A percentile compares a stretch with the other conserved stretches of the same genome.
These are phyloP conservation scores for Trichophyton rubrum DNA, from an alignment of 2,329 filamentous ascomycete genomes.

Conservation along the genomic window DNA sequence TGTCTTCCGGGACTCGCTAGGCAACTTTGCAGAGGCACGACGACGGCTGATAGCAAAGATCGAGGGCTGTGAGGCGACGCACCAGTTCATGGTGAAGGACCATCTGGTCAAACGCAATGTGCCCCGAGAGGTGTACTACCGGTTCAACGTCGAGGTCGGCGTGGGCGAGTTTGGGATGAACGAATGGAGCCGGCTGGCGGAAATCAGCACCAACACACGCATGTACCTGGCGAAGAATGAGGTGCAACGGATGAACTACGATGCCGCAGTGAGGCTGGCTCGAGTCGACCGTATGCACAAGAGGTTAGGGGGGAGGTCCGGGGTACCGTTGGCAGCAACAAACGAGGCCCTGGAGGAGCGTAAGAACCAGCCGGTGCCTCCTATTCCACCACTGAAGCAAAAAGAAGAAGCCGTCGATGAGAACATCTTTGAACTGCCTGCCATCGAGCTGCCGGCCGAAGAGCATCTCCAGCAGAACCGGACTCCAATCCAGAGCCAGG, in stretches of 20 bases:
- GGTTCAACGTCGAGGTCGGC: conserved; percentile 91
- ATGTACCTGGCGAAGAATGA: conserved; percentile 63
- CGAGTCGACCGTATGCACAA: conserved; percentile 68
- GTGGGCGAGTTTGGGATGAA: conserved; percentile 98
- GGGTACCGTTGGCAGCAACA: conserved; percentile 26
- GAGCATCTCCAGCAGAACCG: conserved; percentile 28
- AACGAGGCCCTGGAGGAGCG: neutral
- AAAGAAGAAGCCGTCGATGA: conserved; percentile 17
- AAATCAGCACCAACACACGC: conserved; percentile 85
- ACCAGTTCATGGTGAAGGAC: conserved; percentile 72
- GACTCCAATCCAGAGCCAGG: conserved; percentile 11
- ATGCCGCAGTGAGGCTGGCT: conserved; percentile 66
- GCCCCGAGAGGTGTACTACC: conserved; percentile 81
- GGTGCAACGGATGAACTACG: conserved; percentile 64
- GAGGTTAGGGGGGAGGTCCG: conserved; percentile 42
- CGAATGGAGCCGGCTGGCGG: conserved; percentile 85
- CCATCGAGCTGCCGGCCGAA: conserved; percentile 49
- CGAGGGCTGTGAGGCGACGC: conserved; percentile 84
- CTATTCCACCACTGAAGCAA: conserved; percentile 9
- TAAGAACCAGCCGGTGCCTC: conserved; percentile 8
- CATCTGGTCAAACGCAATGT: conserved; percentile 66
- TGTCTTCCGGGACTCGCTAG: conserved; percentile 57
- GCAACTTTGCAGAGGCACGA: conserved; percentile 83
- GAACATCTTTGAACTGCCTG: conserved; percentile 21
- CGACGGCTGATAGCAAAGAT: conserved; percentile 79